Base-by-base conservation (phyloP, 2,329 filamentous ascomycete genomes). In the Aspergillus intermedius region DNA sequence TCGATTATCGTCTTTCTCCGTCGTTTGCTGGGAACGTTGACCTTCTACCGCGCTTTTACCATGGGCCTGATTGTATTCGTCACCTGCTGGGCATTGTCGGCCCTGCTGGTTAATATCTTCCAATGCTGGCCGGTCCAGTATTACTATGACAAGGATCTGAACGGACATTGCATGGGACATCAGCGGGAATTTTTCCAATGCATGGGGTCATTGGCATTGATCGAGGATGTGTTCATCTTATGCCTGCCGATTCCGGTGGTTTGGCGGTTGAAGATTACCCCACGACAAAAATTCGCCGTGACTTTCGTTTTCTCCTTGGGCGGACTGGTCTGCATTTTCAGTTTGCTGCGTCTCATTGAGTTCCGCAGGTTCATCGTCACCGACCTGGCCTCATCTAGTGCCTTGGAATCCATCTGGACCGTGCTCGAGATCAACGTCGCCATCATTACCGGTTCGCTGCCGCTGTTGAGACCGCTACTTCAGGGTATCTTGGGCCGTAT, bases 261-360 rank as follows among this genome's bases (percentile, higher is more conserved):
- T 2, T 53, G 51, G 51, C 28, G 37, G 2, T 22, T 53, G n/a
- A 40, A 51, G 21, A 51, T 53, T 4, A 51, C 49, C 3, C 22
- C 23, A 6, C 34, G 49, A 9, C 49, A 53, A n/a, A 53, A 53
- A 42, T 35, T 51, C 8, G 49, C 49, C 2, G 28, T 51, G 8
- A 53, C 49, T 2, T 8, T 53, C 3, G 44, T 53, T 3, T 51
- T 53, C 15, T 53, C 51, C 2, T 19, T 51, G 5, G 51, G 51
- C 25, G 51, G 51, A 35, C 22, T 53, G 44, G 55, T 59, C 10
- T 58, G 55, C 37, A 54, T 59, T 9, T 59, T 59, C 41, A 59
- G 56, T 41, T n/a, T 52, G 12, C 44, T 52, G 39, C 50, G 50
- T 21, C 39, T 52, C 15, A 50, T 52, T 28, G 50, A 52, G n/a